Evolutionary conservation across 148 eudicot species (phyloP), one percentile per base, ranked within the genome.

Genomic region (Dianthus caryophyllus): DNA sequence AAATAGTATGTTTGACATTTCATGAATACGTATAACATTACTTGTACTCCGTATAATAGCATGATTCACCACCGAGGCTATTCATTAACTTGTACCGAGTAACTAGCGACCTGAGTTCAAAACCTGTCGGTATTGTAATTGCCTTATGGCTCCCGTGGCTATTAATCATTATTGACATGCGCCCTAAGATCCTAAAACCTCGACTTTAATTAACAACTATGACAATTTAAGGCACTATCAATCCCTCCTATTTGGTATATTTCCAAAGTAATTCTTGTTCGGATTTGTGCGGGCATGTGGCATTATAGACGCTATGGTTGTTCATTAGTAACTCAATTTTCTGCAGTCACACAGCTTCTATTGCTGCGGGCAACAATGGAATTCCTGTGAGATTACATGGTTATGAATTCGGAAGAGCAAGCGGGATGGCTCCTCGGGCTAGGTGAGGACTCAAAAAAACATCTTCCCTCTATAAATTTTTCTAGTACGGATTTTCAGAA

Each of bases 341-440:
- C 22, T 25, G 60, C 89, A 94, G 99, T 73, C 99, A 94, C 77
- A 94, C 92, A 62, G 99, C 97, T 46, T 87, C 99, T 72, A 94
- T 90, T 82, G 97, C 99, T 72, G 99, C 99, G 65, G 99, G 99
- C 33, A 94, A 94, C 70, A 90, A 94, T 77, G 97, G 97, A 62
- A 77, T 94, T 67, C 96, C 92, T 56, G 99, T 94, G 74, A 81
- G 87, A 80, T 75, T 94, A 82, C 96, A 94, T 72, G 91, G 92
- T 73, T 82, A 64, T 82, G 97, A 94, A 75, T 88, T 86, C 72
- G 99, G 99, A 74, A 83, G 79, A 84, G 99, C 97, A 67, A 94
- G 99, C 83, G 99, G 98, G 64, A 94, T 94, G 99, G 99, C 99
- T 71, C 99, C 99, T 17, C 90, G 97, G 67, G 99, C 97, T 50